Evolutionary conservation across 768 basidiomycete genomes (phyloP).

Genomic region (Gloeopeniophorella convolvens): DNA sequence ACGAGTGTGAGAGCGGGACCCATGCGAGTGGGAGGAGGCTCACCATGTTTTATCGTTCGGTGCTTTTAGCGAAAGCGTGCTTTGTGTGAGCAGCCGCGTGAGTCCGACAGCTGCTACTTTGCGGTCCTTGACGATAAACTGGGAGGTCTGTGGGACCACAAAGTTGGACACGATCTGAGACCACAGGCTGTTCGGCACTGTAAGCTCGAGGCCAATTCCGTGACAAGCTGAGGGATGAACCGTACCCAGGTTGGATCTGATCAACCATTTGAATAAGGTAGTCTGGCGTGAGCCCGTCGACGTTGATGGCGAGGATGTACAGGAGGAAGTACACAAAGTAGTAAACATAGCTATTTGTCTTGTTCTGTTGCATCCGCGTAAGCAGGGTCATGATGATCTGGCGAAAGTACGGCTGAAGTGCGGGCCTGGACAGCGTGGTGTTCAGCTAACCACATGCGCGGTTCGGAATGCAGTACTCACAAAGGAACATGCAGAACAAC

Average conservation of each 20-base stretch:
- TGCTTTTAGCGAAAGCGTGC: constrained; percentile 58
- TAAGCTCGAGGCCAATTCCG: neutral
- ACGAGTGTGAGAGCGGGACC: neutral
- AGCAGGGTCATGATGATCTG: constrained; percentile 71
- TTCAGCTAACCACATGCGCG: neutral
- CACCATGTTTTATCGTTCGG: constrained; percentile 64
- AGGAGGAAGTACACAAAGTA: constrained; percentile 75
- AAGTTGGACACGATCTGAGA: constrained; percentile 71
- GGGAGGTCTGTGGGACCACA: constrained; percentile 72
- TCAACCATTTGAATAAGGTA: constrained; percentile 74
- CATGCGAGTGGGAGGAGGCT: constrained; percentile 15
- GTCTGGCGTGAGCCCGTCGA: constrained; percentile 70
- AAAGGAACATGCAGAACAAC: constrained; percentile 66
- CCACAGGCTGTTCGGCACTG: constrained; percentile 51
- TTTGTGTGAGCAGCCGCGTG: constrained; percentile 71
- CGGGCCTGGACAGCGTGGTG: constrained; percentile 35
- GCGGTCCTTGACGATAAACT: constrained; percentile 74
- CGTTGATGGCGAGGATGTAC: constrained; percentile 68
- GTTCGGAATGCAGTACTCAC: constrained; percentile 41
- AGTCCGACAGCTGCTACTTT: constrained; percentile 81
- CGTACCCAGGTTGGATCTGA: constrained; percentile 78
- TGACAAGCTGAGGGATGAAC: constrained; percentile 4
- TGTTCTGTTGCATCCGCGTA: constrained; percentile 79
- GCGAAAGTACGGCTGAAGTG: constrained; percentile 68
- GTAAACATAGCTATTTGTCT: constrained; percentile 85